phyloP scores from a whole-genome alignment of 1,139 yeast genomes.

The Arxiozyma telluris region DNA sequence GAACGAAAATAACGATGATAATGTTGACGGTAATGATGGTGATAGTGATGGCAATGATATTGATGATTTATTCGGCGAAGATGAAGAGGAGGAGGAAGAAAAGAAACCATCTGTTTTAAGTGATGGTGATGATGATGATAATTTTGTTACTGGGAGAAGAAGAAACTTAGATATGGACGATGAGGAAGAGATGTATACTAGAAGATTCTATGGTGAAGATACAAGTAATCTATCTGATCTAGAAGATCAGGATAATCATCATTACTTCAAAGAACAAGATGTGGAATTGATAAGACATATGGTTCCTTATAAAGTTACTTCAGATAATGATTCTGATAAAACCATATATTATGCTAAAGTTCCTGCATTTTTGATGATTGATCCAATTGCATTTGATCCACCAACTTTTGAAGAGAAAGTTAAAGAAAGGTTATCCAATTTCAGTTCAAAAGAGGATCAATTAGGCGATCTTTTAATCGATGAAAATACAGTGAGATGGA shows the following conservation, averaged over 20 bases:
- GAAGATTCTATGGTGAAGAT: constrained; percentile 31
- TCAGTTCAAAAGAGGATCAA: constrained; percentile 35
- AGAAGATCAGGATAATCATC: constrained; percentile 31
- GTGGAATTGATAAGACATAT: constrained; percentile 65
- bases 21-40: not conserved
- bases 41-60: constrained; percentile 17
- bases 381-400: constrained; percentile 84
- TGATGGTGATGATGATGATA: constrained; percentile 19
- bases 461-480: constrained; percentile 49
- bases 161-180: constrained; percentile 26
- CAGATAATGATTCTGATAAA: constrained; percentile 20
- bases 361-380: constrained; percentile 76
- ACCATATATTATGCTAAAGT: constrained; percentile 54
- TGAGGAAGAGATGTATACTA: constrained; percentile 29
- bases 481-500: constrained; percentile 87
- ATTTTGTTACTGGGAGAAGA: constrained; percentile 9
- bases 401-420: constrained; percentile 44
- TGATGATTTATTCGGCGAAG: constrained; percentile 42
- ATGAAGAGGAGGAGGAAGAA: constrained; percentile 27
- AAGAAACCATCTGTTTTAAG: constrained; percentile 14
- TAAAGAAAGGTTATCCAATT: constrained; percentile 31
- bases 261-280: constrained; percentile 43
- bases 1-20: not conserved
- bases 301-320: constrained; percentile 40
- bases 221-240: constrained; percentile 31